A percentile compares a stretch with the other conserved stretches of the same genome.
These are phyloP conservation scores for Sclerotiophoma versabilis DNA, from an alignment of 2,329 filamentous ascomycete species.

Conservation along the genomic window DNA sequence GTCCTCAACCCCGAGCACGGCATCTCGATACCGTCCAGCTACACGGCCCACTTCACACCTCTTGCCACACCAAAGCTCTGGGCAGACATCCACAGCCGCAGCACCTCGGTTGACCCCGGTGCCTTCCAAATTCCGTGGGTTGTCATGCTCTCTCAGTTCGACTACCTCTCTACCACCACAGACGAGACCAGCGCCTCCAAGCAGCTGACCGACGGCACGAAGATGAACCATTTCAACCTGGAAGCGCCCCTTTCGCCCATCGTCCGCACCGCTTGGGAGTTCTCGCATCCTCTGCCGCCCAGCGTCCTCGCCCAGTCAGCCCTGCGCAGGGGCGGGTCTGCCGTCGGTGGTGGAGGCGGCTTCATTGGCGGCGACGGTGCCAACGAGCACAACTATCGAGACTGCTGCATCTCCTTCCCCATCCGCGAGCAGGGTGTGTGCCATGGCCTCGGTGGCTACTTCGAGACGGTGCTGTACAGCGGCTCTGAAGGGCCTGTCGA, in stretches of 20 bases:
- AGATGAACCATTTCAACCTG: constrained; percentile 43
- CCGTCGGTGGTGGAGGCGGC: constrained; percentile 72
- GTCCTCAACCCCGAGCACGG: constrained; percentile 81
- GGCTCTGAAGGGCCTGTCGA: constrained; percentile 69
- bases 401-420: constrained; percentile 78
- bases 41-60: constrained; percentile 92
- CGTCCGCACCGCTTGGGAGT: constrained; percentile 83
- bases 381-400: constrained; percentile 91
- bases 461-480: constrained; percentile 92
- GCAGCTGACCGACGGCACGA: constrained; percentile 55
- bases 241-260: constrained; percentile 45
- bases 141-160: constrained; percentile 87
- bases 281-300: constrained; percentile 74
- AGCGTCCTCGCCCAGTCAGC: constrained; percentile 63
- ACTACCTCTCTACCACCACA: constrained; percentile 73
- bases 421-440: constrained; percentile 81
- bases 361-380: constrained; percentile 78
- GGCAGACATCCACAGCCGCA: constrained; percentile 75
- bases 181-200: constrained; percentile 53
- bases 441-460: constrained; percentile 92
- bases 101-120: constrained; percentile 64
- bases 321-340: constrained; percentile 67
- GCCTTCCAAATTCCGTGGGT: constrained; percentile 94
- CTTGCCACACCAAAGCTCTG: constrained; percentile 87
- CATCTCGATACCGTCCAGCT: constrained; percentile 91